Evolutionary conservation across 345 rosid species (phyloP).

Genomic region (Litchi chinensis): DNA sequence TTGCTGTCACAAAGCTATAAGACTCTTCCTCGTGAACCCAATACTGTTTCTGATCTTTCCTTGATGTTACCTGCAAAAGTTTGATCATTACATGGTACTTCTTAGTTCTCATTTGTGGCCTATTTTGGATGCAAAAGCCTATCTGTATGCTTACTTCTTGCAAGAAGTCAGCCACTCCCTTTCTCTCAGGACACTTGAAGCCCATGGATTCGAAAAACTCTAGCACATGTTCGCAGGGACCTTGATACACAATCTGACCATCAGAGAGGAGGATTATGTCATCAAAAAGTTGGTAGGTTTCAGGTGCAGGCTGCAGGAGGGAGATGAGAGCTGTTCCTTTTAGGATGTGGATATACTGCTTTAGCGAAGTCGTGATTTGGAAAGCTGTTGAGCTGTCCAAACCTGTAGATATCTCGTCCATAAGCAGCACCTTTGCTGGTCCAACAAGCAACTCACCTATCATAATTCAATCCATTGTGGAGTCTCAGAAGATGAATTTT

Average conservation of each 20-base stretch:
- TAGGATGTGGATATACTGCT: slow-evolving; percentile 53
- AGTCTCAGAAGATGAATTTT: background rate
- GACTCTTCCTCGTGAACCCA: slow-evolving; percentile 63
- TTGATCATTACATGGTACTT: background rate
- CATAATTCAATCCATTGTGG: slow-evolving; percentile 1
- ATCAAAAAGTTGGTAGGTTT: slow-evolving; percentile 73
- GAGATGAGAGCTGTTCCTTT: slow-evolving; percentile 64
- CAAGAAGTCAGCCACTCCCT: slow-evolving; percentile 74
- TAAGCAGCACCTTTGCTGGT: slow-evolving; percentile 56
- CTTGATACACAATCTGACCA: slow-evolving; percentile 72
- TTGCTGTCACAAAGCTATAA: slow-evolving; percentile 59
- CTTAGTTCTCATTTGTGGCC: no score
- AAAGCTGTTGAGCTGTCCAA: slow-evolving; percentile 76
- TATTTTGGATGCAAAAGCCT: background rate
- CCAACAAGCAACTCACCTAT: slow-evolving; percentile 80
- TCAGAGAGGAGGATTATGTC: slow-evolving; percentile 69
- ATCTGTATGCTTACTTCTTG: slow-evolving; percentile 60
- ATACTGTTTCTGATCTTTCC: slow-evolving; percentile 79
- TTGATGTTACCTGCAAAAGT: slow-evolving; percentile 71
- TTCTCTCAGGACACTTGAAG: slow-evolving; percentile 73
- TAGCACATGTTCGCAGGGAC: slow-evolving; percentile 57
- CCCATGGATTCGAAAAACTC: slow-evolving; percentile 64
- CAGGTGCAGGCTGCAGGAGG: slow-evolving; percentile 84
- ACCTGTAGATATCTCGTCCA: slow-evolving; percentile 86
- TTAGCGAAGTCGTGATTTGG: slow-evolving; percentile 63